A percentile compares a stretch with the other conserved stretches of the same genome.
These are phyloP conservation scores for Eleusine indica DNA, from an alignment of 176 grass and related monocot genomes.

Conservation along the genomic window DNA sequence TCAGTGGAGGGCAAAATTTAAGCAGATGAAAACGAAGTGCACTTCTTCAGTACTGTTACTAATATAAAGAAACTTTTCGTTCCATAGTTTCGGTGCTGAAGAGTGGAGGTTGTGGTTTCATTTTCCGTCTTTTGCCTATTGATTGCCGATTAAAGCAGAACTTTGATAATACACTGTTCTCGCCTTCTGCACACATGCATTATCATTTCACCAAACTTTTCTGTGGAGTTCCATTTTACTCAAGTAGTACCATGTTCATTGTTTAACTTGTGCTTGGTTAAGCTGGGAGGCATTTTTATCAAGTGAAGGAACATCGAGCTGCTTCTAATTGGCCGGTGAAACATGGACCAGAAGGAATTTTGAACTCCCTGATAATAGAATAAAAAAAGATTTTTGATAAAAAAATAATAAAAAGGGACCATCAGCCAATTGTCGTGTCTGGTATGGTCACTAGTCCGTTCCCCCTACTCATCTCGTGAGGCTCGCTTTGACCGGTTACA, in stretches of 20 bases:
- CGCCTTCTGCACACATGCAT: neutral
- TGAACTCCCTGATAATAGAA: neutral
- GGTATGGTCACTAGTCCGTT: neutral
- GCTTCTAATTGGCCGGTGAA: neutral
- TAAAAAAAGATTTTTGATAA: neutral
- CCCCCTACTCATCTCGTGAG: neutral
- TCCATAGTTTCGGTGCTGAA: neutral
- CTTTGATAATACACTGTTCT: neutral
- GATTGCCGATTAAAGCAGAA: neutral
- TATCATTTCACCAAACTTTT: neutral
- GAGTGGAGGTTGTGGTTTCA: conserved; percentile 3
- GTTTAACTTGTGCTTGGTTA: neutral
- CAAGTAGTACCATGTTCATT: neutral
- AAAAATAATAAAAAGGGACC: neutral
- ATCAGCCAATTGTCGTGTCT: neutral
- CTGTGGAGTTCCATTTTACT: neutral
- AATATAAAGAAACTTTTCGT: neutral
- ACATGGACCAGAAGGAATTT: neutral
- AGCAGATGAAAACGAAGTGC: conserved; percentile 2
- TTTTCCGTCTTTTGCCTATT: neutral
- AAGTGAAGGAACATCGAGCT: neutral
- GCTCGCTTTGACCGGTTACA: neutral
- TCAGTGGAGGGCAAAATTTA: conserved; percentile 4
- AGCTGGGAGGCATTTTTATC: neutral
- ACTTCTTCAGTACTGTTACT: neutral